These are phyloP conservation scores for Alternaria atra DNA, from an alignment of 2,329 filamentous ascomycete species.

Conservation along the genomic window DNA sequence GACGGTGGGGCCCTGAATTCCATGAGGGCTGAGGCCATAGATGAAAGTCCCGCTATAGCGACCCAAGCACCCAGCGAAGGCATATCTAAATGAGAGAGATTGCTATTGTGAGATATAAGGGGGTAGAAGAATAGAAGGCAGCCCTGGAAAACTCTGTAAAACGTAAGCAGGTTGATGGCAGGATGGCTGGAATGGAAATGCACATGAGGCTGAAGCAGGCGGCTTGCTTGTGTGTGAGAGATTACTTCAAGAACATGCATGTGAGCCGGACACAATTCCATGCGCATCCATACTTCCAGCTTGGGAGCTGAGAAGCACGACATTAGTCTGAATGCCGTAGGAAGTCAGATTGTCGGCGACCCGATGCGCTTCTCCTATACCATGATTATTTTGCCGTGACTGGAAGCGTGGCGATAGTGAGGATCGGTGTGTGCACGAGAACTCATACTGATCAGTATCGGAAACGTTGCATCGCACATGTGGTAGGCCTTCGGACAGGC, in stretches of 20 bases:
- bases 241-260: background rate
- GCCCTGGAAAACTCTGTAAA: background rate
- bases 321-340: background rate
- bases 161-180: background rate
- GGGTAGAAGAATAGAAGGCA: background rate
- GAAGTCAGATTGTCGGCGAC: background rate
- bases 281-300: background rate
- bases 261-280: background rate
- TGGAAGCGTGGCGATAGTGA: background rate
- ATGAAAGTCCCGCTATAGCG: background rate
- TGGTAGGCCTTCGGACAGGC: background rate
- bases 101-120: too few species aligned
- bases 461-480: background rate
- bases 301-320: background rate
- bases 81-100: background rate
- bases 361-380: background rate
- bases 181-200: background rate
- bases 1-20: background rate
- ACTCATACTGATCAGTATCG: background rate
- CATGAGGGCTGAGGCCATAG: background rate
- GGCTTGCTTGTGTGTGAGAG: background rate
- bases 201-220: background rate
- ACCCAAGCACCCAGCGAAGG: background rate
- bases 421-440: background rate
- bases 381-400: background rate